Evolutionary conservation across 2,329 filamentous ascomycete species (phyloP).

Genomic region (Alternaria sp.): DNA sequence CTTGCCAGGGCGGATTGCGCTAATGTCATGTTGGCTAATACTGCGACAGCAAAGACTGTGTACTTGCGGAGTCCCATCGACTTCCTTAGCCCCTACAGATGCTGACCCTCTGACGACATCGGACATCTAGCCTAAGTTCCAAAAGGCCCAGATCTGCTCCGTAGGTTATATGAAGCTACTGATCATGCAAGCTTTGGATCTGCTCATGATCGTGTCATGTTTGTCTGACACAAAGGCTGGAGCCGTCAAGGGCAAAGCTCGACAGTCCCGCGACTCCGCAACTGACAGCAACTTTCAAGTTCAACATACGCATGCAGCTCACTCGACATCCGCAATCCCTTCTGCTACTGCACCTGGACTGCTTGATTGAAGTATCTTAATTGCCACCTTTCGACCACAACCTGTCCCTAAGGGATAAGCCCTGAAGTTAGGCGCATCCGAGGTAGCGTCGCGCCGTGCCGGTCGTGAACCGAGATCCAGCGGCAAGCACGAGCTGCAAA

Average conservation of each 20-base stretch:
- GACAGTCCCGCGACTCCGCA: not conserved
- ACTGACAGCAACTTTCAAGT: slow-evolving; percentile 4
- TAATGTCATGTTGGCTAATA: not conserved
- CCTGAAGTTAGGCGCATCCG: slow-evolving; percentile 27
- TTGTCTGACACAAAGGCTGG: slow-evolving; percentile 7
- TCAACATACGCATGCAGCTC: not conserved
- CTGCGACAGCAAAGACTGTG: slow-evolving; percentile 4
- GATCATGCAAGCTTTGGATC: not conserved
- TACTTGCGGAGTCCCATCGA: not conserved
- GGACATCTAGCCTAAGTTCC: slow-evolving; percentile 5
- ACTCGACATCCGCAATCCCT: not conserved
- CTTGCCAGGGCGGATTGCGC: slow-evolving; percentile 6
- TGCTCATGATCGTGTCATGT: slow-evolving; percentile 14
- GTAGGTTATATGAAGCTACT: slow-evolving; percentile 3
- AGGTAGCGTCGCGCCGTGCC: slow-evolving; percentile 36
- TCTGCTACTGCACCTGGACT: not conserved
- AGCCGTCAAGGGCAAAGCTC: not conserved
- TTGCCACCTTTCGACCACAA: not conserved
- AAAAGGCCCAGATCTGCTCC: slow-evolving; percentile 6
- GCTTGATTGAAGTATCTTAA: not conserved
- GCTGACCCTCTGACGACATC: slow-evolving; percentile 15
- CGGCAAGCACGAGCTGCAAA: slow-evolving; percentile 30
- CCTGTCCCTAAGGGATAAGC: not conserved
- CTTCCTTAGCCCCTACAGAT: not conserved
- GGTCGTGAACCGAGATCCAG: slow-evolving; percentile 35